phyloP scores from a whole-genome alignment of 1,139 yeast genomes.

The Arxiozyma slooffiae region DNA sequence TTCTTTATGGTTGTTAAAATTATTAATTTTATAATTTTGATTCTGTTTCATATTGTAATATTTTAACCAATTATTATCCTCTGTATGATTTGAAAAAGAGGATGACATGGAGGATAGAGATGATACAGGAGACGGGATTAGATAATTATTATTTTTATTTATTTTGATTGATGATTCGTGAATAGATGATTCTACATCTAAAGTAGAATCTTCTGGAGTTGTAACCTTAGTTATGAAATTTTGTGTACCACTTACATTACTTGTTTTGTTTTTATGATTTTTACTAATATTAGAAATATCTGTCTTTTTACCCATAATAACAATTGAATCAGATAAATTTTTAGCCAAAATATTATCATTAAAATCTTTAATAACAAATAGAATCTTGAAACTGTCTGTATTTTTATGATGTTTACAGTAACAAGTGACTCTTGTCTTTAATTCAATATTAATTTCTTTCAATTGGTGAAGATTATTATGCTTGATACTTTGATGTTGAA shows the following conservation, averaged over 20 bases:
- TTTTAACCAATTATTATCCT: slow-evolving; percentile 1
- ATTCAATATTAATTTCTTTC: slow-evolving; percentile 37
- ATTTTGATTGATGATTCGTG: background rate
- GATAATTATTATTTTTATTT: background rate
- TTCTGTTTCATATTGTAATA: background rate
- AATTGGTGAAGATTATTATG: slow-evolving; percentile 36
- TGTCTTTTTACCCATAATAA: slow-evolving; percentile 40
- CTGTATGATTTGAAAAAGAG: slow-evolving; percentile 5
- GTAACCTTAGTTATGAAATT: slow-evolving; percentile 1
- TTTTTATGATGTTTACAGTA: slow-evolving; percentile 93
- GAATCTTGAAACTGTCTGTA: slow-evolving; percentile 61
- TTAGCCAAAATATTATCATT: slow-evolving; percentile 60
- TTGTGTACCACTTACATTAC: background rate
- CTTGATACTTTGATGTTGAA: slow-evolving; percentile 35
- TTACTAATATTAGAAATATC: slow-evolving; percentile 54
- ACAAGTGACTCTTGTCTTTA: slow-evolving; percentile 83
- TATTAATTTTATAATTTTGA: background rate
- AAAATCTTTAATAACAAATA: slow-evolving; percentile 58
- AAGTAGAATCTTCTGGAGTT: background rate
- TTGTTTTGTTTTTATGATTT: too few relatives aligned
- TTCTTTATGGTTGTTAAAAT: background rate
- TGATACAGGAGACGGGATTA: slow-evolving; percentile 7
- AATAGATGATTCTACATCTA: background rate
- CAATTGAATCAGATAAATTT: slow-evolving; percentile 58
- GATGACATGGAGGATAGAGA: background rate